Evolutionary conservation across 1,284 basidiomycete genomes (phyloP).

Genomic region (Agroathelia rolfsii): DNA sequence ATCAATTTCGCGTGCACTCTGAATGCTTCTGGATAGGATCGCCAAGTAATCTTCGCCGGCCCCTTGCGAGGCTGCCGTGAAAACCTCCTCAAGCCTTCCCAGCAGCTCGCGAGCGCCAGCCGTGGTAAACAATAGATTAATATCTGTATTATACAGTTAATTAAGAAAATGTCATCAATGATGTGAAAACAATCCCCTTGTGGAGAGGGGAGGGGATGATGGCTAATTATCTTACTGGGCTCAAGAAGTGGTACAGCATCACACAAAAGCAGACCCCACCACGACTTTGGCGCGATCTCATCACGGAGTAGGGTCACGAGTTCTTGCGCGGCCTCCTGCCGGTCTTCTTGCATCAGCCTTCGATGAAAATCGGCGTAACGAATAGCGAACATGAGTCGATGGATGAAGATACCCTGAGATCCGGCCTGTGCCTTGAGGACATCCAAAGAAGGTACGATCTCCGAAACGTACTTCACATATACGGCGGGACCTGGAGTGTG

Average conservation of each 20-base stretch:
- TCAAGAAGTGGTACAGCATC: slow-evolving; percentile 56
- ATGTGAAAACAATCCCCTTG: slow-evolving; percentile 3
- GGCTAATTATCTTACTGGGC: slow-evolving; percentile 30
- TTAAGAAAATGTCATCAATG: too few relatives aligned
- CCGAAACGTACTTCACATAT: slow-evolving; percentile 52
- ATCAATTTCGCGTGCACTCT: slow-evolving; percentile 40
- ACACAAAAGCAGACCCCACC: slow-evolving; percentile 67
- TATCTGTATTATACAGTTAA: too few relatives aligned
- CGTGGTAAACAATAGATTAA: slow-evolving; percentile 45
- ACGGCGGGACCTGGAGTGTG: slow-evolving; percentile 37
- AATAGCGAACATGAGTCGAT: slow-evolving; percentile 63
- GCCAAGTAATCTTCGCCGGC: slow-evolving; percentile 56
- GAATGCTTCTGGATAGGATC: slow-evolving; percentile 39
- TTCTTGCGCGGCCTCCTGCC: slow-evolving; percentile 52
- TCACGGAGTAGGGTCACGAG: slow-evolving; percentile 59
- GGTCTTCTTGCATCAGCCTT: slow-evolving; percentile 39
- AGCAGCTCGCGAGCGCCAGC: slow-evolving; percentile 48
- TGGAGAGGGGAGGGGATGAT: neutral
- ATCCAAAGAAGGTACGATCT: slow-evolving; percentile 61
- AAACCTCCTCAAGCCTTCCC: slow-evolving; percentile 59
- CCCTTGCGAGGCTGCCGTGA: slow-evolving; percentile 47
- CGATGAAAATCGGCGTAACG: slow-evolving; percentile 69
- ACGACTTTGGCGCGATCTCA: slow-evolving; percentile 59
- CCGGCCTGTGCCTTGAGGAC: slow-evolving; percentile 37
- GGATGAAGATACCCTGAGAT: slow-evolving; percentile 49